Evolutionary conservation across 2,329 filamentous ascomycete species (phyloP).

Genomic region (Colletotrichum tabaci): DNA sequence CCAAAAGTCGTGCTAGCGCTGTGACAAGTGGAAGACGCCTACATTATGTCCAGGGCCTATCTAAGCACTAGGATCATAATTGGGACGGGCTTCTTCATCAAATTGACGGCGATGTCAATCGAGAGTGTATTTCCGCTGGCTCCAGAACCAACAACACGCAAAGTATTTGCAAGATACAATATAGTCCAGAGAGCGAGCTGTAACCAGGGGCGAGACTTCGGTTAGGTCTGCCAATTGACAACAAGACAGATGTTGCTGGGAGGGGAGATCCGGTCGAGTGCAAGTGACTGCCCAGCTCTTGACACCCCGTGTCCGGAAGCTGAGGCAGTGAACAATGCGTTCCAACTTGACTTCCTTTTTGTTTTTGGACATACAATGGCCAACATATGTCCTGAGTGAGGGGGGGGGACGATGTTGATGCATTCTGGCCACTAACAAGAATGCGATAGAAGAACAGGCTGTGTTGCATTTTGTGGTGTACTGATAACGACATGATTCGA

Average conservation of each 20-base stretch:
- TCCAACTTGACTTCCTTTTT: background rate
- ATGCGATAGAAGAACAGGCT: background rate
- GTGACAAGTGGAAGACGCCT: conserved; percentile 37
- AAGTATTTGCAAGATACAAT: background rate
- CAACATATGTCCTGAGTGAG: background rate
- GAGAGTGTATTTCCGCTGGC: background rate
- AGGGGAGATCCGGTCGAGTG: background rate
- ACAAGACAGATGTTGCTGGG: background rate
- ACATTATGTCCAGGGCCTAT: conserved; percentile 24
- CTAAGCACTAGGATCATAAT: conserved; percentile 25
- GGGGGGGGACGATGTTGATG: background rate
- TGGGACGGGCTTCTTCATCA: conserved; percentile 28
- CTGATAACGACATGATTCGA: background rate
- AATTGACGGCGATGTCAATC: background rate
- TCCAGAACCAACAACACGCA: conserved; percentile 1
- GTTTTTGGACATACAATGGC: background rate
- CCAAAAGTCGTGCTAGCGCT: conserved; percentile 36
- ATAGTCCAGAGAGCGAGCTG: conserved; percentile 1
- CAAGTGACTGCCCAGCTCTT: background rate
- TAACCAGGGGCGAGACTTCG: conserved; percentile 14
- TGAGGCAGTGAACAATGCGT: background rate
- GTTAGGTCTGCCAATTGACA: background rate
- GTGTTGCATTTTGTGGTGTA: background rate
- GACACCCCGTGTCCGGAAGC: background rate
- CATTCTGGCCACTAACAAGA: background rate